These are phyloP conservation scores for Penicillium herquei DNA, from an alignment of 495 filamentous ascomycete species.

Conservation along the genomic window DNA sequence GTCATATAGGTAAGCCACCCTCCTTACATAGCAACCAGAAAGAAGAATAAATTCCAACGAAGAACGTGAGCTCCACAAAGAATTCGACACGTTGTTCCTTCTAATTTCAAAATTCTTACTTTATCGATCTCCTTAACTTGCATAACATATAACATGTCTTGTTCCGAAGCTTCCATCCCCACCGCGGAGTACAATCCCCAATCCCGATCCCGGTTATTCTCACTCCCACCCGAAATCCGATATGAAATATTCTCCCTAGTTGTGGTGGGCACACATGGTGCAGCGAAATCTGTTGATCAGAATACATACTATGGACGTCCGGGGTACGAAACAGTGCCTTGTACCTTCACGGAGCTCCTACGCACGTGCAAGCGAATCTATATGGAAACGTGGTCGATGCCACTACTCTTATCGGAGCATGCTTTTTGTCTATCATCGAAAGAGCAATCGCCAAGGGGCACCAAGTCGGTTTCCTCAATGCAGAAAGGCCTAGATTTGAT, in stretches of 20 bases:
- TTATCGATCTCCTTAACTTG: no score
- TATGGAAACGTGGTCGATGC: slow-evolving; percentile 30
- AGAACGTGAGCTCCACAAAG: no score
- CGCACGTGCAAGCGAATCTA: slow-evolving; percentile 23
- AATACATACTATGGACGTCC: not conserved
- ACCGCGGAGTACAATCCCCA: not conserved
- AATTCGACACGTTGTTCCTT: no score
- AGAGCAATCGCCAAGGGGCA: slow-evolving; percentile 9
- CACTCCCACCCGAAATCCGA: not conserved
- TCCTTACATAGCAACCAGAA: no score
- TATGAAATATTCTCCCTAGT: not conserved
- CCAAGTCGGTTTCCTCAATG: not conserved
- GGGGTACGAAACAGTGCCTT: slow-evolving; percentile 17
- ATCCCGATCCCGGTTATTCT: not conserved
- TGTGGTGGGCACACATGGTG: not conserved
- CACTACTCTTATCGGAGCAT: slow-evolving; percentile 26
- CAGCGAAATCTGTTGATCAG: not conserved
- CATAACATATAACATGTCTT: no score
- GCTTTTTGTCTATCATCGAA: slow-evolving; percentile 16
- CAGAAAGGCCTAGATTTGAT: not conserved
- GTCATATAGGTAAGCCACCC: no score
- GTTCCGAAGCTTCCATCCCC: no score
- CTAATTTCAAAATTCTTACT: no score
- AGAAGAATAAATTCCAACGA: no score
- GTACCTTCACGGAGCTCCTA: slow-evolving; percentile 20